phyloP scores from a whole-genome alignment of 441 rosid species.

The Cnidoscolus chayamansa region DNA sequence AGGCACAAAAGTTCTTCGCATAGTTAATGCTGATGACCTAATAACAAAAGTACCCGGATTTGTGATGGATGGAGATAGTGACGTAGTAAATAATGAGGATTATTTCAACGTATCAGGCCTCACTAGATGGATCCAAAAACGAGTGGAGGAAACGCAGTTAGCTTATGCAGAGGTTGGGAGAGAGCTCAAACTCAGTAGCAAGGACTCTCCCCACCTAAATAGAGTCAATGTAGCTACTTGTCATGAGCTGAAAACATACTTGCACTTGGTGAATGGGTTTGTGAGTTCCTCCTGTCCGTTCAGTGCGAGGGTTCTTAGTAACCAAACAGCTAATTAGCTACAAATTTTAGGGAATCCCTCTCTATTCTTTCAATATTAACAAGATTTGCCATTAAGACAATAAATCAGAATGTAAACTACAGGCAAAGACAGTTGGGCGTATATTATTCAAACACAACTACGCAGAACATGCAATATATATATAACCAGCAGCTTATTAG shows the following conservation, averaged over 20 bases:
- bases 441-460: no score
- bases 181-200: slow-evolving; percentile 63
- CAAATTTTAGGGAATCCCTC: no score
- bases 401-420: no score
- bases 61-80: slow-evolving; percentile 40
- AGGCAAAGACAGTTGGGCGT: no score
- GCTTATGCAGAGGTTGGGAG: slow-evolving; percentile 70
- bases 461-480: no score
- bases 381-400: no score
- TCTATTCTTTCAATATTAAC: no score
- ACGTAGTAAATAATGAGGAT: not conserved
- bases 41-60: slow-evolving; percentile 80
- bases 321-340: not conserved
- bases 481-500: no score
- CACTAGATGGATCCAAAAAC: slow-evolving; percentile 56
- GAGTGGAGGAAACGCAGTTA: slow-evolving; percentile 56
- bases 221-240: slow-evolving; percentile 54
- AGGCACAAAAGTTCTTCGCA: slow-evolving; percentile 61
- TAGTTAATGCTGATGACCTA: slow-evolving; percentile 69
- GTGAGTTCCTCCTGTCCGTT: slow-evolving; percentile 68
- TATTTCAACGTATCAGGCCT: slow-evolving; percentile 21
- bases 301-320: slow-evolving; percentile 41
- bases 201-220: slow-evolving; percentile 53
- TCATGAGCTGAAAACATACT: slow-evolving; percentile 71
- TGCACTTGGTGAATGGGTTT: slow-evolving; percentile 62